Evolutionary conservation across 176 grass and related monocot genomes (phyloP), one percentile per base, ranked within the genome.

Genomic region (Ampelocalamus luodianensis): DNA sequence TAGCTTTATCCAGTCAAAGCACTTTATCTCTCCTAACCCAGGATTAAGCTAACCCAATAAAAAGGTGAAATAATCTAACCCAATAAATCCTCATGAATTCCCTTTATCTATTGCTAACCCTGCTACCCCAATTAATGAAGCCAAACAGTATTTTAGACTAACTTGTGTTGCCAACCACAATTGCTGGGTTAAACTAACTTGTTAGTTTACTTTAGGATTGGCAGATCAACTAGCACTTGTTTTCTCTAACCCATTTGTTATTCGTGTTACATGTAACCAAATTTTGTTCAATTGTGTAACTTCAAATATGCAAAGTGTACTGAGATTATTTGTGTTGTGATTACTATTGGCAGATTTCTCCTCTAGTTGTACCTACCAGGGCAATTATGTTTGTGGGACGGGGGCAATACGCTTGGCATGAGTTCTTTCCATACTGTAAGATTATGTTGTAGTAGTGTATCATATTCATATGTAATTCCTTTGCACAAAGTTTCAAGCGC

Each of bases 371-470:
- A 40, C 96, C 96, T 73, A 99, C 96, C 14, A 94, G 26, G 74
- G 87, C 42, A 29, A 96, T 99, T 60, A 99, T 99, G 96, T 86
- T 75, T 78, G 20, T 94, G 64, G 91, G 92, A 91, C 58, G 27
- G 81, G 86, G 78, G 3, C 83, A 1, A n/a, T 98, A 99, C 3
- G 83, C 83, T 62, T 99, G 96, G 96, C 93, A 99, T 81, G 93
- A 99, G 37, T 99, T 99, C 76, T 99, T 99, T 80, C 96, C 96
- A 38, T 90, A 76, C 70, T 89, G 93, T 98, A 92, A 94, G 91
- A 77, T 86, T 88, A 74, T 81, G 60, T 45, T 61, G 17, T 78
- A 36, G 17, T 67, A 68, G 34, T 76, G 13, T 43, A 51, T 32
- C 77, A 16, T 50, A 50, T 88, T 32, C 77, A 16, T 50, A 50